These are phyloP conservation scores for Furcasterigmium furcatum DNA, from an alignment of 2,329 filamentous ascomycete species.

Conservation along the genomic window DNA sequence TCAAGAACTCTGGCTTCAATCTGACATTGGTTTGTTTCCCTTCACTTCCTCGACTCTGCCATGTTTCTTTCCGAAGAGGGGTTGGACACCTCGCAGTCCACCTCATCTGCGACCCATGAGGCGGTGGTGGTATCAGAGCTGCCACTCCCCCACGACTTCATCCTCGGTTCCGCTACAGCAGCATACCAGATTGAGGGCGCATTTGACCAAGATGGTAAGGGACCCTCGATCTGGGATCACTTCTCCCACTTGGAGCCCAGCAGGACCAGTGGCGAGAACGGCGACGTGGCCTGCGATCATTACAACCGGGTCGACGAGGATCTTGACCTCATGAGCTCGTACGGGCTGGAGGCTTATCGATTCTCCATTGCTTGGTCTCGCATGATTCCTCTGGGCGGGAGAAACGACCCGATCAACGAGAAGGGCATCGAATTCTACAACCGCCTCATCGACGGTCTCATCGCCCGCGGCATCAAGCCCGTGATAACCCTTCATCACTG, in stretches of 20 bases:
- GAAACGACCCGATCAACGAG: slow-evolving; percentile 60
- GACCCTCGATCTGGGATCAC: slow-evolving; percentile 38
- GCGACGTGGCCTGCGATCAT: slow-evolving; percentile 44
- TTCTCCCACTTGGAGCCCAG: slow-evolving; percentile 35
- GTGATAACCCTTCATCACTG: slow-evolving; percentile 65
- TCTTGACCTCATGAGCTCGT: slow-evolving; percentile 54
- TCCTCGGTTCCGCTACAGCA: slow-evolving; percentile 38
- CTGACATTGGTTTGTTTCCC: too few relatives aligned
- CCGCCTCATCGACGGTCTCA: slow-evolving; percentile 55
- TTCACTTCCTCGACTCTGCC: too few relatives aligned
- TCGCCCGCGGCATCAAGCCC: slow-evolving; percentile 54
- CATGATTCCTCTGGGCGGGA: slow-evolving; percentile 61
- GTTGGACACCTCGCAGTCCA: too few relatives aligned
- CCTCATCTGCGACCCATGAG: too few relatives aligned
- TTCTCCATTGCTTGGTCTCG: slow-evolving; percentile 67
- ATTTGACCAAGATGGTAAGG: slow-evolving; percentile 34
- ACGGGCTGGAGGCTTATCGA: slow-evolving; percentile 57
- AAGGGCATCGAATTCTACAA: slow-evolving; percentile 58
- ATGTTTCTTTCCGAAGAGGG: too few relatives aligned
- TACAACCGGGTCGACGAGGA: slow-evolving; percentile 46
- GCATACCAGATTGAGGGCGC: slow-evolving; percentile 43
- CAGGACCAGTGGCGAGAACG: slow-evolving; percentile 35
- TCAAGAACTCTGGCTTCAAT: too few relatives aligned
- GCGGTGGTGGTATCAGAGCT: too few relatives aligned
- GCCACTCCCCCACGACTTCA: slow-evolving; percentile 29